phyloP scores from a whole-genome alignment of 140 eudicot species.

The Oenanthe javanica region DNA sequence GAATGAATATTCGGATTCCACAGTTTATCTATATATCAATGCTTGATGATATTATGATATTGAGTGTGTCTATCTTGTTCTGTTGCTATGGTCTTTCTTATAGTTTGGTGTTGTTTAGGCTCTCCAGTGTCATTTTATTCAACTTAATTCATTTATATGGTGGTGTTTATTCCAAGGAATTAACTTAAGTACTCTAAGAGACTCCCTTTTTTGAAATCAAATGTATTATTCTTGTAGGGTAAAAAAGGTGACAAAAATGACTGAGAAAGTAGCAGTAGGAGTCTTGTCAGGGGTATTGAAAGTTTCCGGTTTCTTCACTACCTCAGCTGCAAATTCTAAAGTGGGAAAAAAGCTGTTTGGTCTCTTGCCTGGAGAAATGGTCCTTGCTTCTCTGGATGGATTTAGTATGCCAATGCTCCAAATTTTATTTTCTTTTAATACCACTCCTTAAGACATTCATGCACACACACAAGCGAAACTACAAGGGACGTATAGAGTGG shows the following conservation, averaged over 20 bases:
- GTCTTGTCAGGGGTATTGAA: conserved; percentile 80
- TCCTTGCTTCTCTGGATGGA: conserved; percentile 90
- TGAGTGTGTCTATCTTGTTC: not conserved
- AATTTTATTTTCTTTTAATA: conserved; percentile 2
- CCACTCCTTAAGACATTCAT: not conserved
- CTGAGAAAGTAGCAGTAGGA: conserved; percentile 77
- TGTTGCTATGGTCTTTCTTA: not conserved
- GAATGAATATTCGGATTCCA: not conserved
- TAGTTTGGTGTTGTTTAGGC: not conserved
- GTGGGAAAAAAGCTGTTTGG: conserved; percentile 71
- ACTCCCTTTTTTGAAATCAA: not conserved
- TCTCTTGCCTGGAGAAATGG: conserved; percentile 73
- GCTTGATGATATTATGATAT: not conserved
- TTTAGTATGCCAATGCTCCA: conserved; percentile 47
- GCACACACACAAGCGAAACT: conserved; percentile 8
- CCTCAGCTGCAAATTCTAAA: conserved; percentile 62
- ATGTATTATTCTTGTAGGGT: conserved; percentile 44
- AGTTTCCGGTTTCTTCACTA: conserved; percentile 58
- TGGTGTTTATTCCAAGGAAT: not conserved
- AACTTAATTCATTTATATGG: too few species aligned
- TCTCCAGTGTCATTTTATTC: not conserved
- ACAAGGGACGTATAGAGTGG: not conserved
- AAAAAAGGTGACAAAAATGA: conserved; percentile 68
- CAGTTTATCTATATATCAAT: not conserved
- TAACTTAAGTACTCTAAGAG: not conserved